These are phyloP conservation scores for Rhododendron simsii DNA, from an alignment of 148 eudicot genomes.

Conservation along the genomic window DNA sequence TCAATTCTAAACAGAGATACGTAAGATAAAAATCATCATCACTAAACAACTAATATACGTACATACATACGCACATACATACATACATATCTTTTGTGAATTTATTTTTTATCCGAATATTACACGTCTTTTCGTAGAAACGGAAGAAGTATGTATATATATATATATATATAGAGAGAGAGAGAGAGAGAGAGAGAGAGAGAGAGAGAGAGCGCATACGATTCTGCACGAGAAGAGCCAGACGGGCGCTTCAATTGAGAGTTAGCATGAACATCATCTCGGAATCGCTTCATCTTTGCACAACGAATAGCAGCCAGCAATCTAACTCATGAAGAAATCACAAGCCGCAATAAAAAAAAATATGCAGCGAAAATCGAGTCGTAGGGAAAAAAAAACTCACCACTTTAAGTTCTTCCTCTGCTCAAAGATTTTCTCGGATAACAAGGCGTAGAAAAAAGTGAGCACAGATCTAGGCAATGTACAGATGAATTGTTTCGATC, in stretches of 20 bases:
- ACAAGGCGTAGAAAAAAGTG: background rate
- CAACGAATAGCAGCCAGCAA: background rate
- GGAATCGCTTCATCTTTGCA: slow-evolving; percentile 70
- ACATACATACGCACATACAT: background rate
- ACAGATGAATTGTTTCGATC: background rate
- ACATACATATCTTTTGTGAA: too few relatives aligned
- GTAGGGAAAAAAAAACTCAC: too few relatives aligned
- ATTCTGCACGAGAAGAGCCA: slow-evolving; percentile 42
- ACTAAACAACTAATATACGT: background rate
- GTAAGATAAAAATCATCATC: background rate
- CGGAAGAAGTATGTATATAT: too few relatives aligned
- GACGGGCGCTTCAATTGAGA: slow-evolving; percentile 69
- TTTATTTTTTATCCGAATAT: too few relatives aligned
- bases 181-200: background rate
- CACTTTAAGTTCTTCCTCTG: too few relatives aligned
- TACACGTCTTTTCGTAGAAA: too few relatives aligned
- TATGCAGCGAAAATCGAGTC: too few relatives aligned
- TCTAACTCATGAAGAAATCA: too few relatives aligned
- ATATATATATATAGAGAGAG: background rate
- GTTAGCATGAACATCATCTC: slow-evolving; percentile 56
- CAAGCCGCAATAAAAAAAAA: too few relatives aligned
- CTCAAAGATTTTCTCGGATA: too few relatives aligned
- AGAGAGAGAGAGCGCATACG: background rate
- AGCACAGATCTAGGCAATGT: slow-evolving; percentile 12
- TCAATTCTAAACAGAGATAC: background rate